These are phyloP conservation scores for Diaporthe sp. DNA, from an alignment of 2,329 filamentous ascomycete species.

Conservation along the genomic window DNA sequence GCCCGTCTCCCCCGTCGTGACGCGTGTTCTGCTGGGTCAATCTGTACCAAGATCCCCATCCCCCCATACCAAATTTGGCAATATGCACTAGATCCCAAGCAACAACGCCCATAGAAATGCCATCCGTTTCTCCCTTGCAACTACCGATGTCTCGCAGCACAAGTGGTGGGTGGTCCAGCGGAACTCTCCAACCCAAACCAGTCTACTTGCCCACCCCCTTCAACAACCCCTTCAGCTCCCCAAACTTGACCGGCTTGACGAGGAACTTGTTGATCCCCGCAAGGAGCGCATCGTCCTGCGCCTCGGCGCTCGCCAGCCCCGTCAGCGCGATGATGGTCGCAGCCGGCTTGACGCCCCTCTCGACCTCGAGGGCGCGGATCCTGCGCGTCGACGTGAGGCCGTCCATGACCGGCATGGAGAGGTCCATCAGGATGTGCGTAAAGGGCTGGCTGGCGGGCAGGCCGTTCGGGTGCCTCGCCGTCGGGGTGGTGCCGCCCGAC, in stretches of 20 bases:
- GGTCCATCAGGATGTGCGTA: slow-evolving; percentile 60
- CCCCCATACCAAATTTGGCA: background rate
- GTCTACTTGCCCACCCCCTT: background rate
- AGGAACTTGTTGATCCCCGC: slow-evolving; percentile 65
- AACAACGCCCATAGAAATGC: background rate
- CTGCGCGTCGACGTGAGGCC: slow-evolving; percentile 62
- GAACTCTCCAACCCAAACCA: background rate
- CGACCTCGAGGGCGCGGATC: slow-evolving; percentile 63
- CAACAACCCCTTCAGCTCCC: slow-evolving; percentile 56
- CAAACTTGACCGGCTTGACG: slow-evolving; percentile 63
- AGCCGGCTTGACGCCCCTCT: slow-evolving; percentile 52
- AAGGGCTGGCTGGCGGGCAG: slow-evolving; percentile 43
- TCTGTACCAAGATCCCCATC: slow-evolving; percentile 2
- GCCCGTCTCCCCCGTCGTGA: background rate
- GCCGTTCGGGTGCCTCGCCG: too few species aligned
- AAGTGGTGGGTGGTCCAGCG: too few species aligned
- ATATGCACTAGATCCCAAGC: background rate
- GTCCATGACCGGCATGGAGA: slow-evolving; percentile 70
- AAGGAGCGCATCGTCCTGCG: slow-evolving; percentile 62
- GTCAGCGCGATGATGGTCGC: slow-evolving; percentile 66
- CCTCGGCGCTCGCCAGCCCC: slow-evolving; percentile 63
- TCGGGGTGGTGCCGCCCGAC: too few species aligned
- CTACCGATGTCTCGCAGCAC: background rate
- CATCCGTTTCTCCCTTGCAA: background rate
- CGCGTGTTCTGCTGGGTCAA: slow-evolving; percentile 7